Evolutionary conservation across 192 early-diverging fungal species (phyloP).

Genomic region (Coemansia sp.): DNA sequence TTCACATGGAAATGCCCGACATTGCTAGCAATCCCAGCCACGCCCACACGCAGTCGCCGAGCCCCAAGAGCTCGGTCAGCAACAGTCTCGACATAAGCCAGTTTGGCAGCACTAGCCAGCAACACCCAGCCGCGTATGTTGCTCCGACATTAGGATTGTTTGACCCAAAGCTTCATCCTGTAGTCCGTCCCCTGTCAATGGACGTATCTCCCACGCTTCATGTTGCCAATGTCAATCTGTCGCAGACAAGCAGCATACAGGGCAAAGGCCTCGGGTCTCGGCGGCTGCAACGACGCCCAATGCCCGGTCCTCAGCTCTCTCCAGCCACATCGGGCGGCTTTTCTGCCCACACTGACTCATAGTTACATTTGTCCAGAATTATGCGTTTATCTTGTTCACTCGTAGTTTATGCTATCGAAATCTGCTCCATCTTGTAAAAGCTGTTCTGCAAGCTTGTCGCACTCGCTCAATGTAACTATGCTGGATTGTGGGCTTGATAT

Average conservation of each 20-base stretch:
- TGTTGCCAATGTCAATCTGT: slow-evolving; percentile 6
- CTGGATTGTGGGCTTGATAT: neutral
- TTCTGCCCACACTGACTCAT: neutral
- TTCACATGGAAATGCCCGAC: neutral
- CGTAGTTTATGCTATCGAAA: slow-evolving; percentile 1
- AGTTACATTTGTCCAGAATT: too few relatives aligned
- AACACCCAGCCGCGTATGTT: slow-evolving; percentile 8
- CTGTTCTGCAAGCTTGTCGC: neutral
- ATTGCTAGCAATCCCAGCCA: neutral
- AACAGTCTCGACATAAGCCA: neutral
- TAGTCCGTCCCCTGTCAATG: slow-evolving; percentile 36
- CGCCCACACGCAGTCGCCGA: neutral
- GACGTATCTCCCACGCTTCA: slow-evolving; percentile 24
- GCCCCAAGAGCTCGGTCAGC: slow-evolving; percentile 1
- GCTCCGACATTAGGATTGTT: slow-evolving; percentile 5
- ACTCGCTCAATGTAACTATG: too few relatives aligned
- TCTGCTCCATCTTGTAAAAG: neutral
- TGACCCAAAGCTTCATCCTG: slow-evolving; percentile 39
- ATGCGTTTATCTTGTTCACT: slow-evolving; percentile 5
- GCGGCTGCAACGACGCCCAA: slow-evolving; percentile 7
- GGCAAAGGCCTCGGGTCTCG: neutral
- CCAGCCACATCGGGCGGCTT: slow-evolving; percentile 10
- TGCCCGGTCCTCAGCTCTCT: slow-evolving; percentile 8
- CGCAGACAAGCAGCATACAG: neutral
- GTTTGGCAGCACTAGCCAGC: neutral